Percentiles rank a stretch among this genome's conserved stretches.
Evolutionary conservation across 176 grass and related monocot genomes (phyloP).

Genomic region (Hordeum marinum): DNA sequence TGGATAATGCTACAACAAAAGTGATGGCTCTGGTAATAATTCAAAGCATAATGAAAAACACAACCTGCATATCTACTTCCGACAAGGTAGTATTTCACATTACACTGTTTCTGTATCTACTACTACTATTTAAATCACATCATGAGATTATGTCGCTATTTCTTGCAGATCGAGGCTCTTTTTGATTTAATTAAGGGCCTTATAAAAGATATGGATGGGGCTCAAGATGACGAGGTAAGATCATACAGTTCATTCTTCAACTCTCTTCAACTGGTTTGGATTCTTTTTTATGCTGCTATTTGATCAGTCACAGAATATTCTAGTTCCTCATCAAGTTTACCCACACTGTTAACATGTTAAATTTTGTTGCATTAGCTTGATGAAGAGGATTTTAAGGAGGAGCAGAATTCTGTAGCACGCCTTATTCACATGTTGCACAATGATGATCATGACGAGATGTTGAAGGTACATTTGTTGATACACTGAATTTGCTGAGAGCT

Average conservation of each 20-base stretch:
- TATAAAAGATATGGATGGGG: conserved; percentile 86
- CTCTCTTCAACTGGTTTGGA: background rate
- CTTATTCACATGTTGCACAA: conserved; percentile 97
- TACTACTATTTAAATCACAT: background rate
- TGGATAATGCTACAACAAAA: conserved; percentile 96
- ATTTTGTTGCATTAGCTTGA: conserved; percentile 55
- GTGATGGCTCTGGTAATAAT: conserved; percentile 98
- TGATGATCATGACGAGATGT: conserved; percentile 94
- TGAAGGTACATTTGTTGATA: conserved; percentile 69
- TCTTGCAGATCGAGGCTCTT: conserved; percentile 76
- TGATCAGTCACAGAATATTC: background rate
- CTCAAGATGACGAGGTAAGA: conserved; percentile 81
- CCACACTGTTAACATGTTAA: background rate
- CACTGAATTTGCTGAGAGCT: conserved; percentile 11
- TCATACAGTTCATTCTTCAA: conserved; percentile 7
- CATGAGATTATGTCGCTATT: conserved; percentile 11
- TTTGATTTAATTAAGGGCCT: conserved; percentile 97
- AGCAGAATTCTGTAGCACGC: conserved; percentile 92
- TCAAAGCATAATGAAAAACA: conserved; percentile 99
- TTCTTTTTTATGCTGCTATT: background rate
- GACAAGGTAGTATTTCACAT: conserved; percentile 72
- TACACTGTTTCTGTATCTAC: background rate
- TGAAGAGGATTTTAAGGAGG: conserved; percentile 99
- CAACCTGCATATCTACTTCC: conserved; percentile 77
- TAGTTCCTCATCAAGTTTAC: conserved; percentile 10